A percentile compares a stretch with the other conserved stretches of the same genome.
Evolutionary conservation across 371 early-diverging fungal genomes (phyloP).

Genomic region (Massospora cicadina): DNA sequence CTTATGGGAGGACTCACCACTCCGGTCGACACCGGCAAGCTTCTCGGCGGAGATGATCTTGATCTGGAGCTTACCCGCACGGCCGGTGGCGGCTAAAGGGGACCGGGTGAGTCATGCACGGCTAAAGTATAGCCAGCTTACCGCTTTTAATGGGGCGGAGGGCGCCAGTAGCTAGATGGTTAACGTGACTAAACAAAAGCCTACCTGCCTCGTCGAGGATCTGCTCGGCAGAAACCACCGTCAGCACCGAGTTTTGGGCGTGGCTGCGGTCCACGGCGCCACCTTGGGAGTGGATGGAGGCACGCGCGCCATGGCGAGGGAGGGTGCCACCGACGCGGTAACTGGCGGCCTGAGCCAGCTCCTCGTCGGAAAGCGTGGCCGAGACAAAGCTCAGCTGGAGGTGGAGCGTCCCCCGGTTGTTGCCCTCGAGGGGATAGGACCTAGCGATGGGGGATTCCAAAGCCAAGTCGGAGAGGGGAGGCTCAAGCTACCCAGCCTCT

Average conservation of each 20-base stretch:
- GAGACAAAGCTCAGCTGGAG: background rate
- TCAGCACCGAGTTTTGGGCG: background rate
- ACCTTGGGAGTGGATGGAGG: background rate
- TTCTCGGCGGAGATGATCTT: conserved; percentile 31
- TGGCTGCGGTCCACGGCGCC: background rate
- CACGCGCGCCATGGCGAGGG: background rate
- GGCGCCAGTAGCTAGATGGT: background rate
- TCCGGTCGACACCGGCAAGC: conserved; percentile 30
- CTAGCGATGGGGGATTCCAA: background rate
- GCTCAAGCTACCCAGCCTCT: background rate
- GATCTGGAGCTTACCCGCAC: conserved; percentile 21
- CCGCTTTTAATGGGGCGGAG: background rate
- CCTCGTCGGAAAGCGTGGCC: background rate
- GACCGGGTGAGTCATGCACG: background rate
- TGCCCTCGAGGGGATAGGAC: background rate
- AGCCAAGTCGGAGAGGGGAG: background rate
- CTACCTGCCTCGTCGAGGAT: background rate
- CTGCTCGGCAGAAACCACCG: conserved; percentile 3
- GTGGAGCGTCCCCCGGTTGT: background rate
- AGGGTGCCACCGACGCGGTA: background rate
- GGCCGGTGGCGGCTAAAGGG: background rate
- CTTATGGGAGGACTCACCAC: conserved; percentile 16
- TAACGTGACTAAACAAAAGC: background rate
- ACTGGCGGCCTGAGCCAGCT: background rate
- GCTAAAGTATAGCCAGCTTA: too few relatives aligned